Evolutionary conservation across 169 alveolate species (phyloP).

Genomic region (Plasmodium blacklocki): DNA sequence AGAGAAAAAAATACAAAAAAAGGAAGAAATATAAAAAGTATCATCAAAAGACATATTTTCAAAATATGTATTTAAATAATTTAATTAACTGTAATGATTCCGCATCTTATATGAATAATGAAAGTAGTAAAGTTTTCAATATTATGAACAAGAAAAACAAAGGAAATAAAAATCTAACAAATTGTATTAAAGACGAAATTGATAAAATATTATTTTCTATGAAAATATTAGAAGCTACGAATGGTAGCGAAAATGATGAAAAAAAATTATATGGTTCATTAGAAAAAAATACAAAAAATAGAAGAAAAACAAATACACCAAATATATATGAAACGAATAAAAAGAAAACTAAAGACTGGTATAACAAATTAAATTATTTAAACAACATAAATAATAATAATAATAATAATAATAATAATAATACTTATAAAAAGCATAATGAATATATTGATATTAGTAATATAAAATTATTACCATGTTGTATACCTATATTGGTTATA

Average conservation of each 20-base stretch:
- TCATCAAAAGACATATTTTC: slow-evolving; percentile 3
- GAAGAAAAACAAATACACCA: neutral
- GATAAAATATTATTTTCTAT: slow-evolving; percentile 44
- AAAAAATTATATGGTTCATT: neutral
- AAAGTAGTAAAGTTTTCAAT: neutral
- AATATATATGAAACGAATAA: neutral
- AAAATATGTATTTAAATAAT: neutral
- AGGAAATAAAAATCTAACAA: slow-evolving; percentile 28
- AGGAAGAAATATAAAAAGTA: neutral
- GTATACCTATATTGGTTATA: slow-evolving; percentile 36
- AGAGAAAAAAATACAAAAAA: slow-evolving; percentile 28
- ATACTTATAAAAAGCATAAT: slow-evolving; percentile 11
- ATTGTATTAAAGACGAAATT: slow-evolving; percentile 65
- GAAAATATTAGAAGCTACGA: slow-evolving; percentile 22
- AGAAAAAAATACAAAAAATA: neutral
- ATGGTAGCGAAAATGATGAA: neutral
- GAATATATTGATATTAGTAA: slow-evolving; percentile 51
- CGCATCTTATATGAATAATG: neutral
- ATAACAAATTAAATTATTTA: no score
- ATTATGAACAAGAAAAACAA: slow-evolving; percentile 14
- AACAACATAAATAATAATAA: neutral
- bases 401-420: neutral
- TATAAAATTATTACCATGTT: slow-evolving; percentile 57
- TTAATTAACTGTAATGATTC: neutral
- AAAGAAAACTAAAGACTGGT: no score